Base-by-base conservation (phyloP, 768 basidiomycete species). In the Daedaleopsis nitida region DNA sequence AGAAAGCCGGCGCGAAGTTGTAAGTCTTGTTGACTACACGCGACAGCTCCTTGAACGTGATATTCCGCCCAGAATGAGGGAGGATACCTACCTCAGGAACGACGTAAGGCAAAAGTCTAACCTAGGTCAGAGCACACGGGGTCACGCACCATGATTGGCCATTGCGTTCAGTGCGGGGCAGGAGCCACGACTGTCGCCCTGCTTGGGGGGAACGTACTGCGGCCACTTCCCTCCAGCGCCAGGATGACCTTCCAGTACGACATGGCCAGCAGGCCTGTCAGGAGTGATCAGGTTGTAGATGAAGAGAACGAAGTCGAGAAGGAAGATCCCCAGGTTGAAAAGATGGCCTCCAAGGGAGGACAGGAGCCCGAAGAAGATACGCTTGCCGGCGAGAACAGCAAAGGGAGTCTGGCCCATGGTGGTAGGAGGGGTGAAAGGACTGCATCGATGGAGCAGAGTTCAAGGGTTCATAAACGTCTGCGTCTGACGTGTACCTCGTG, bases 161-260 rank as follows among this genome's bases (percentile, higher is more conserved):
- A 94, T 77, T 0, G 89, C 87, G 65, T 94, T 93, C 60, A 93
- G 70, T 13, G 83, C 89, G 1, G 91, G 91, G 64, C 91, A 92
- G 1, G 86, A 83, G 62, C 83, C 83, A 2, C 91, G 78, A 66
- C 89, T 91, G 65, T 92, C 90, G 1, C 82, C 83, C 10, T 84
- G 79, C 58, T 72, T 73, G 0, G 88, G 81, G 2, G 86, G 72
- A 1, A 78, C 73, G 67, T 80, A 91, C 67, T 86, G 83, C 0
- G 90, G 89, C 90, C 90, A 92, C 48, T 78, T 68, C 0, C 89
- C 87, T 34, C 78, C 82, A 34, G 78, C 76, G 0, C 88, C 89
- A 3, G 78, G 70, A 39, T 47, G 54, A 0, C 69, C 69, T 24
- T 60, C 38, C 1, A 60, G 69, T 0, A 72, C 63, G 55, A 72